Conservation (phyloP, 2,329 filamentous ascomycete species). For the Didymella segeticola region DNA sequence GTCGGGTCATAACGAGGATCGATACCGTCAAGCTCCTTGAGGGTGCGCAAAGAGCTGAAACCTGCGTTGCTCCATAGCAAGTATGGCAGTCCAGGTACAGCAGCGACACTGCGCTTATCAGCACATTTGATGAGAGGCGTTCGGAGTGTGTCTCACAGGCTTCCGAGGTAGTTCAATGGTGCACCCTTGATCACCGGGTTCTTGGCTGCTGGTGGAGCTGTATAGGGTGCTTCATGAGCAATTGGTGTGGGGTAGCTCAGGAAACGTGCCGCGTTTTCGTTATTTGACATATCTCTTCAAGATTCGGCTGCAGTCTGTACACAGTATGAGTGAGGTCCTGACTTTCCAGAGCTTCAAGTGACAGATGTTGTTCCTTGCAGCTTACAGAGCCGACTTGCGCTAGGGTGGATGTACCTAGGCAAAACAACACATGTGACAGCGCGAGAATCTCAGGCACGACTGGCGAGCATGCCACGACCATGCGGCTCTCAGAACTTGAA, state of each 20-base stretch:
- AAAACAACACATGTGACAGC: slow-evolving; percentile 7
- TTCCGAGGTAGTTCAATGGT: slow-evolving; percentile 66
- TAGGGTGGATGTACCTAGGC: neutral
- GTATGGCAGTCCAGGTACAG: slow-evolving; percentile 66
- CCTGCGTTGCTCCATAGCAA: slow-evolving; percentile 76
- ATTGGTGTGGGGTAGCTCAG: slow-evolving; percentile 47
- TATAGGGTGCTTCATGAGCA: slow-evolving; percentile 42
- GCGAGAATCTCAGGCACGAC: neutral
- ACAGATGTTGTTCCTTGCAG: neutral
- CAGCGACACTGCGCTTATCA: slow-evolving; percentile 60
- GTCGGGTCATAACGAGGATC: slow-evolving; percentile 63
- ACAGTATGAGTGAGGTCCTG: neutral
- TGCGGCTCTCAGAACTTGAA: neutral
- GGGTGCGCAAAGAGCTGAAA: slow-evolving; percentile 64
- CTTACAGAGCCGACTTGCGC: neutral
- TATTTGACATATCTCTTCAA: slow-evolving; percentile 29
- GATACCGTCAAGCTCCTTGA: slow-evolving; percentile 62
- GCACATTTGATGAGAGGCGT: neutral
- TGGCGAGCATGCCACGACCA: neutral
- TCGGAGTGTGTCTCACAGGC: slow-evolving; percentile 58
- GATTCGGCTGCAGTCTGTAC: neutral
- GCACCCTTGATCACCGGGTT: slow-evolving; percentile 76
- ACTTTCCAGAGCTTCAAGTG: neutral
- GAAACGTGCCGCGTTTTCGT: slow-evolving; percentile 28
- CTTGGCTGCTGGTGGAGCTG: slow-evolving; percentile 48